phyloP scores from a whole-genome alignment of 257 asterid species.

The Phtheirospermum japonicum region DNA sequence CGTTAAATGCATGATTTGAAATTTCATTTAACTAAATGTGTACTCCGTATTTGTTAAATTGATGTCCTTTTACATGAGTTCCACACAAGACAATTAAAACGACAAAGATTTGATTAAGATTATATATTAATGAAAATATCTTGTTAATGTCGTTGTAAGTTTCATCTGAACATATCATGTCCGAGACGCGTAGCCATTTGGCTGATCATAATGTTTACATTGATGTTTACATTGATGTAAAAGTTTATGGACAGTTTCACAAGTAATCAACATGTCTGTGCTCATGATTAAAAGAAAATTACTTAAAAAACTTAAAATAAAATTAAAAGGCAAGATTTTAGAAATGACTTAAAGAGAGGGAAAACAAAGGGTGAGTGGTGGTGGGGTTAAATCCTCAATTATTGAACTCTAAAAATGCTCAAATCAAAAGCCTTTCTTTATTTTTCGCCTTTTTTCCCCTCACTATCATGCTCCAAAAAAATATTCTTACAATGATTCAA shows the following conservation, averaged over 20 bases:
- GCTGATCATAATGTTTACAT: too few species aligned
- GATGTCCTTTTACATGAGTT: neutral
- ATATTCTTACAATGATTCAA: slow-evolving; percentile 24
- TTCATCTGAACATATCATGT: neutral
- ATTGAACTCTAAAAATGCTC: slow-evolving; percentile 25
- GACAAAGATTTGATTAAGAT: slow-evolving; percentile 1
- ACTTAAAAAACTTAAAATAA: too few species aligned
- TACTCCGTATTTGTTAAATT: too few species aligned
- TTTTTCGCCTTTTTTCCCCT: neutral
- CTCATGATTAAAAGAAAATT: too few species aligned
- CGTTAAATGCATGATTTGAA: too few species aligned
- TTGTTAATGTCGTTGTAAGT: neutral
- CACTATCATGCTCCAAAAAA: neutral
- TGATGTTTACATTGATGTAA: neutral
- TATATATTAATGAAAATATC: slow-evolving; percentile 13
- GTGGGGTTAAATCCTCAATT: slow-evolving; percentile 29
- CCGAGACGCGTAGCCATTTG: too few species aligned
- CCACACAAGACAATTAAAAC: neutral
- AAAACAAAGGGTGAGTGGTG: neutral
- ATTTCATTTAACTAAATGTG: too few species aligned
- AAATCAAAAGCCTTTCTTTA: slow-evolving; percentile 4
- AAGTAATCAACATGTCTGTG: slow-evolving; percentile 23
- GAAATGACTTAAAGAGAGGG: too few species aligned
- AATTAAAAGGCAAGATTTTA: too few species aligned
- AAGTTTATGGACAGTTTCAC: slow-evolving; percentile 6